A percentile compares a stretch with the other conserved stretches of the same genome.
These are phyloP conservation scores for Cryptosporidium ryanae DNA, from an alignment of 169 alveolate genomes.

Conservation along the genomic window DNA sequence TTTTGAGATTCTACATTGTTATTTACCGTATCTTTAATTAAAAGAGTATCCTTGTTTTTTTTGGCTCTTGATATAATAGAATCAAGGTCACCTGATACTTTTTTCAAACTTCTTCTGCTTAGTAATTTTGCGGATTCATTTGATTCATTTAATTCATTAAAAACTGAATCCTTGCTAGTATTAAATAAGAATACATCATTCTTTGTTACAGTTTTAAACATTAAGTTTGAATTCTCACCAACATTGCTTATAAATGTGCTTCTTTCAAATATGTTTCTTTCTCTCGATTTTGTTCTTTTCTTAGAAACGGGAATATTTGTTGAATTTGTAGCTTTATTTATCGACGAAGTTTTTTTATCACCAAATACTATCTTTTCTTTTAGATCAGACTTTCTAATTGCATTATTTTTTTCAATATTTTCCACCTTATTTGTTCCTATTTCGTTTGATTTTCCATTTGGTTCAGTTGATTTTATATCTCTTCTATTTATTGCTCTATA, in stretches of 20 bases:
- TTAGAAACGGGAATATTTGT: slow-evolving; percentile 22
- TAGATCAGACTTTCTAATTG: not conserved
- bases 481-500: not conserved
- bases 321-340: not conserved
- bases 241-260: no score
- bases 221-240: not conserved
- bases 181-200: not conserved
- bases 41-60: not conserved
- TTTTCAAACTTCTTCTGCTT: slow-evolving; percentile 46
- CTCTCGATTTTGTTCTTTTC: slow-evolving; percentile 53
- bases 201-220: slow-evolving; percentile 6
- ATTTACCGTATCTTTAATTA: not conserved
- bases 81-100: slow-evolving; percentile 4
- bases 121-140: slow-evolving; percentile 39
- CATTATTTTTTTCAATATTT: no score
- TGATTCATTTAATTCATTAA: slow-evolving; percentile 39
- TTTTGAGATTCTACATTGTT: not conserved
- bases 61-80: not conserved
- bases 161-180: slow-evolving; percentile 16
- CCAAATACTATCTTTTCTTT: slow-evolving; percentile 1
- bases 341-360: not conserved
- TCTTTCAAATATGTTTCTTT: not conserved
- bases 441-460: no score
- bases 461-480: not conserved
- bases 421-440: no score